These are phyloP conservation scores for Phaffomyces thermotolerans DNA, from an alignment of 805 yeast species.

Conservation along the genomic window DNA sequence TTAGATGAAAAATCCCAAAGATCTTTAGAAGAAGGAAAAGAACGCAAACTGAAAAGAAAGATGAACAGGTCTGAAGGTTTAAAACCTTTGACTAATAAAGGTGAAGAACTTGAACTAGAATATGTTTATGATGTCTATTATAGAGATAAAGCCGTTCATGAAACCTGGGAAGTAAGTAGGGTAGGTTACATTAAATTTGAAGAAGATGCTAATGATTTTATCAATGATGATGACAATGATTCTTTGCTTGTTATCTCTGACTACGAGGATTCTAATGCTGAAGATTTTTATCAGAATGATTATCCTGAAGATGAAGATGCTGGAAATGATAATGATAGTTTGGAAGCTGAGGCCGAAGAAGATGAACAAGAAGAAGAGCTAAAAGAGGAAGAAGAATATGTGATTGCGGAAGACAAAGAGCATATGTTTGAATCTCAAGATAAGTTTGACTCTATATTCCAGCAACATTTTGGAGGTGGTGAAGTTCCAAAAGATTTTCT, in stretches of 20 bases:
- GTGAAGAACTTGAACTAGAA: slow-evolving; percentile 35
- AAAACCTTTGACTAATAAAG: neutral
- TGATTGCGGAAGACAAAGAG: too few relatives aligned
- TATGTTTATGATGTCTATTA: slow-evolving; percentile 90
- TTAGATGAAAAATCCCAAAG: slow-evolving; percentile 22
- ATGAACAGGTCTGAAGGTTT: neutral
- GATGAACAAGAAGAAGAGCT: neutral
- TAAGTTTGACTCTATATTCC: neutral
- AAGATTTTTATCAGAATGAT: slow-evolving; percentile 84
- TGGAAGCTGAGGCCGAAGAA: slow-evolving; percentile 4
- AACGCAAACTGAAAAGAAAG: slow-evolving; percentile 19
- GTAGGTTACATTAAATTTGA: slow-evolving; percentile 33
- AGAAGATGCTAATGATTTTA: slow-evolving; percentile 31
- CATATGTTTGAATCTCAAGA: too few relatives aligned
- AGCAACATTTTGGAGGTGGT: slow-evolving; percentile 2
- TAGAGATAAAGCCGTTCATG: slow-evolving; percentile 57
- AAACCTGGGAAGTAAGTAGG: slow-evolving; percentile 27
- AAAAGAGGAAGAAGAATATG: slow-evolving; percentile 2
- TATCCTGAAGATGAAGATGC: slow-evolving; percentile 93
- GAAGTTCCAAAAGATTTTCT: slow-evolving; percentile 3
- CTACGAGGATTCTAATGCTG: slow-evolving; percentile 86
- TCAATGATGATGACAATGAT: slow-evolving; percentile 29
- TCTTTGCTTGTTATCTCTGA: slow-evolving; percentile 43
- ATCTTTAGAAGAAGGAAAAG: slow-evolving; percentile 9
- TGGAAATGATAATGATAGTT: slow-evolving; percentile 16